These are phyloP conservation scores for Globisporangium spiculum DNA, from an alignment of 352 stramenopile genomes.

Conservation along the genomic window DNA sequence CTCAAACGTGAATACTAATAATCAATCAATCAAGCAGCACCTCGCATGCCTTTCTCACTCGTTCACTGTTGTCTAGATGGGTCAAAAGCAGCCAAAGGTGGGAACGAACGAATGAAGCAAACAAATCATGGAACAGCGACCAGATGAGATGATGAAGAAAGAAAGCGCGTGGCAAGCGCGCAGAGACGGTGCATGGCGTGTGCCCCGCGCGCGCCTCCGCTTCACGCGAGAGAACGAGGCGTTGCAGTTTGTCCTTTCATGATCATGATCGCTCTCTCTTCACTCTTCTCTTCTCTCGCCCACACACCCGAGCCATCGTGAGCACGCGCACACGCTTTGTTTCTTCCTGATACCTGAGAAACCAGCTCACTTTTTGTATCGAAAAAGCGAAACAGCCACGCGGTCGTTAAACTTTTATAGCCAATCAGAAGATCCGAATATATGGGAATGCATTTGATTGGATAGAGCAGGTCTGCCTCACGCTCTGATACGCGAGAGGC, in stretches of 20 bases:
- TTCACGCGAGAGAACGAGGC: not conserved
- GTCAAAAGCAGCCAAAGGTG: not conserved
- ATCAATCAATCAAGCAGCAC: not conserved
- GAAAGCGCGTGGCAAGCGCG: not conserved
- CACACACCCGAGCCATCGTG: not conserved
- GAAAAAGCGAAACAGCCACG: not conserved
- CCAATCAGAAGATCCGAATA: not conserved
- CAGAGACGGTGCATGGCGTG: constrained; percentile 10
- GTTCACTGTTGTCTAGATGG: not conserved
- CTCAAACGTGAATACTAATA: not conserved
- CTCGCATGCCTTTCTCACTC: no score
- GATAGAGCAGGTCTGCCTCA: not conserved
- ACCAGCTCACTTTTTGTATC: not conserved
- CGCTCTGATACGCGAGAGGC: not conserved
- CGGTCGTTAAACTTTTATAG: not conserved
- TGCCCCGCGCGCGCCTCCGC: constrained; percentile 1
- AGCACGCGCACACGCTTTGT: not conserved
- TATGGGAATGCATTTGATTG: not conserved
- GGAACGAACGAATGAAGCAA: not conserved
- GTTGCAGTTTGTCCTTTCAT: constrained; percentile 4
- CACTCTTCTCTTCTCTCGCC: not conserved
- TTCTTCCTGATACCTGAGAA: not conserved
- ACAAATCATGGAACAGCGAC: not conserved
- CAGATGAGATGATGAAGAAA: not conserved
- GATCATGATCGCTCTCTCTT: not conserved